These are phyloP conservation scores for Chaetomiaceae sp. DNA, from an alignment of 2,329 filamentous ascomycete genomes.

Conservation along the genomic window DNA sequence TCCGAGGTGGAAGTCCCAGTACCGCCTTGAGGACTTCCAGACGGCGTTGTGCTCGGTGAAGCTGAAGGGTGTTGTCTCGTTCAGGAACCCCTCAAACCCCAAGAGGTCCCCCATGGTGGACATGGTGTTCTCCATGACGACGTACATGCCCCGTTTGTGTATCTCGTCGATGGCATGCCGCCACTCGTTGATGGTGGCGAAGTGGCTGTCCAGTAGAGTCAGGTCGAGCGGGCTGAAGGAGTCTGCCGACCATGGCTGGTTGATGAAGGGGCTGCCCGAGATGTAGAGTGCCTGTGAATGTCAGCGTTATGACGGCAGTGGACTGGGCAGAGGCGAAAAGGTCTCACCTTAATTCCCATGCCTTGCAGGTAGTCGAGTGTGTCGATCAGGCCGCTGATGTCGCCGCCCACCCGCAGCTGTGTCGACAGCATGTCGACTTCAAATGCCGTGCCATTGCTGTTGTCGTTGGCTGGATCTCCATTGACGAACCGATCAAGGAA, in stretches of 20 bases:
- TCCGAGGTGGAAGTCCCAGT: slow-evolving; percentile 52
- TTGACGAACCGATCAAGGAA: slow-evolving; percentile 62
- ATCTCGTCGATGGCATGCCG: slow-evolving; percentile 53
- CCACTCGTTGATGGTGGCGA: slow-evolving; percentile 55
- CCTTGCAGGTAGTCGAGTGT: slow-evolving; percentile 60
- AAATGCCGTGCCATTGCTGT: slow-evolving; percentile 57
- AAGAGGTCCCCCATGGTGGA: slow-evolving; percentile 60
- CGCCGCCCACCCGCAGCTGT: slow-evolving; percentile 59
- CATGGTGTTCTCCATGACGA: slow-evolving; percentile 63
- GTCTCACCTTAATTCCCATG: slow-evolving; percentile 58
- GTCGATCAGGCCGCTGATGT: slow-evolving; percentile 54
- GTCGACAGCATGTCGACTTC: slow-evolving; percentile 57
- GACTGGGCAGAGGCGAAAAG: too few species aligned
- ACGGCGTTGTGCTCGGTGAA: slow-evolving; percentile 51
- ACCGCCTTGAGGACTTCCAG: slow-evolving; percentile 51
- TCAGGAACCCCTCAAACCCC: slow-evolving; percentile 56
- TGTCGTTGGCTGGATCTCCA: slow-evolving; percentile 60
- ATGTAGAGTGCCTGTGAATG: slow-evolving; percentile 52
- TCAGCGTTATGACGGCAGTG: neutral
- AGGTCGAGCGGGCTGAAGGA: slow-evolving; percentile 54
- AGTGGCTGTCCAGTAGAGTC: slow-evolving; percentile 58
- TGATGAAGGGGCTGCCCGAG: slow-evolving; percentile 57
- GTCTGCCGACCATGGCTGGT: slow-evolving; percentile 58
- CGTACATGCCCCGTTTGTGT: slow-evolving; percentile 59
- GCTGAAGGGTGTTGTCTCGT: slow-evolving; percentile 51